phyloP scores from a whole-genome alignment of 2,329 filamentous ascomycete genomes.

The Tolypocladium tropicale region DNA sequence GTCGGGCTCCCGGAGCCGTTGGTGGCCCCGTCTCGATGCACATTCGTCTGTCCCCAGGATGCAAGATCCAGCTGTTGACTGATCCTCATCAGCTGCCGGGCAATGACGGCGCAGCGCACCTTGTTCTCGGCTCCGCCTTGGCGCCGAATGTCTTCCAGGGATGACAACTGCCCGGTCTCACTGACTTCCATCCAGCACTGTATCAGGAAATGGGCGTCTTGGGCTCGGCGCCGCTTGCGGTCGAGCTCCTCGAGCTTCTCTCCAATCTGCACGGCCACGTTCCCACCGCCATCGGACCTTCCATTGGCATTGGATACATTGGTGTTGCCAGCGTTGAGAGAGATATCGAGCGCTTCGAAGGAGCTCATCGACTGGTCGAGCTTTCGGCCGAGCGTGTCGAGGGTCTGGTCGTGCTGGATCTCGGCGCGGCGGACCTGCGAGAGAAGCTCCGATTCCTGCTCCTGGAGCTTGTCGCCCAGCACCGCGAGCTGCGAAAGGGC shows the following conservation, averaged over 20 bases:
- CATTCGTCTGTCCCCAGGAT: conserved; percentile 58
- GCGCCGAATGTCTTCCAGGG: conserved; percentile 79
- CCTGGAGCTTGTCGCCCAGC: conserved; percentile 75
- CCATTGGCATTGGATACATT: conserved; percentile 21
- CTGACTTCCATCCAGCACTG: conserved; percentile 96
- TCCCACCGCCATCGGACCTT: conserved; percentile 55
- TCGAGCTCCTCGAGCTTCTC: conserved; percentile 91
- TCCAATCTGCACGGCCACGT: conserved; percentile 88
- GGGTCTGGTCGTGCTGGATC: conserved; percentile 81
- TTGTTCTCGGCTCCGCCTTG: conserved; percentile 85
- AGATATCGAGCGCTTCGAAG: conserved; percentile 82
- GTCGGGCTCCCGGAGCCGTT: conserved; percentile 31
- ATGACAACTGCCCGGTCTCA: conserved; percentile 75
- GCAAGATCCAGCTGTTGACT: conserved; percentile 78
- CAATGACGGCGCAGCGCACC: conserved; percentile 87
- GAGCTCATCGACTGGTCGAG: conserved; percentile 85
- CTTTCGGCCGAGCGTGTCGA: conserved; percentile 78
- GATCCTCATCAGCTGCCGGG: conserved; percentile 85
- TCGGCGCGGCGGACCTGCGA: conserved; percentile 87
- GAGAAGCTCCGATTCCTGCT: conserved; percentile 81
- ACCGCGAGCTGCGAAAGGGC: conserved; percentile 57
- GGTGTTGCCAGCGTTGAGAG: conserved; percentile 54
- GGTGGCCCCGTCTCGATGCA: conserved; percentile 37
- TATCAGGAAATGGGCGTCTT: conserved; percentile 90
- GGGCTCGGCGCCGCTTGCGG: conserved; percentile 75